Evolutionary conservation across 805 yeast genomes (phyloP).

Genomic region (Kuraishia borneana): DNA sequence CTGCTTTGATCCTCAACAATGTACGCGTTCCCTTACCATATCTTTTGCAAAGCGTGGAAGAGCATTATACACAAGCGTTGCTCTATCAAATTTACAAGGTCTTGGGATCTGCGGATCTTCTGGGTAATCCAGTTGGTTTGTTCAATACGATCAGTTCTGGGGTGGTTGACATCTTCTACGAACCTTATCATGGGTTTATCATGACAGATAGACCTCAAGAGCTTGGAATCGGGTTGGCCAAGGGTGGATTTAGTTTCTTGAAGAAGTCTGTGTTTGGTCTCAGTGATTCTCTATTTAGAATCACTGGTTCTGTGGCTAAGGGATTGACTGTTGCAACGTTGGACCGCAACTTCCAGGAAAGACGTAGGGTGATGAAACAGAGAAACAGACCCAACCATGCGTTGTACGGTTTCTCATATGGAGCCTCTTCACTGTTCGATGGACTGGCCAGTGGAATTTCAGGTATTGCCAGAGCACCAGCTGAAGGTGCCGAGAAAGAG

Average conservation of each 20-base stretch:
- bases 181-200: constrained; percentile 92
- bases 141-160: constrained; percentile 92
- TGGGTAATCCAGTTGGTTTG: constrained; percentile 96
- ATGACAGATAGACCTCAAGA: constrained; percentile 95
- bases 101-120: constrained; percentile 89
- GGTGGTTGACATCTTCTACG: constrained; percentile 91
- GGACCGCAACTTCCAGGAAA: constrained; percentile 75
- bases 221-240: constrained; percentile 88
- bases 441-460: constrained; percentile 80
- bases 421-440: constrained; percentile 82
- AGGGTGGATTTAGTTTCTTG: constrained; percentile 89
- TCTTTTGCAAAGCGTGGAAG: constrained; percentile 54
- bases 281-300: constrained; percentile 85
- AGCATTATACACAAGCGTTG: constrained; percentile 89
- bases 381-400: constrained; percentile 81
- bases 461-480: constrained; percentile 86
- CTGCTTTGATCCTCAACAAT: constrained; percentile 81
- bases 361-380: constrained; percentile 62
- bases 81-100: constrained; percentile 86
- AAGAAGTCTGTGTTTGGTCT: constrained; percentile 93
- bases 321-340: constrained; percentile 87
- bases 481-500: constrained; percentile 77
- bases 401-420: constrained; percentile 69
- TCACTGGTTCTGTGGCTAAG: constrained; percentile 90
- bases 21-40: constrained; percentile 77